Conservation (phyloP, 129 eudicot genomes). For the Dittrichia graveolens region DNA sequence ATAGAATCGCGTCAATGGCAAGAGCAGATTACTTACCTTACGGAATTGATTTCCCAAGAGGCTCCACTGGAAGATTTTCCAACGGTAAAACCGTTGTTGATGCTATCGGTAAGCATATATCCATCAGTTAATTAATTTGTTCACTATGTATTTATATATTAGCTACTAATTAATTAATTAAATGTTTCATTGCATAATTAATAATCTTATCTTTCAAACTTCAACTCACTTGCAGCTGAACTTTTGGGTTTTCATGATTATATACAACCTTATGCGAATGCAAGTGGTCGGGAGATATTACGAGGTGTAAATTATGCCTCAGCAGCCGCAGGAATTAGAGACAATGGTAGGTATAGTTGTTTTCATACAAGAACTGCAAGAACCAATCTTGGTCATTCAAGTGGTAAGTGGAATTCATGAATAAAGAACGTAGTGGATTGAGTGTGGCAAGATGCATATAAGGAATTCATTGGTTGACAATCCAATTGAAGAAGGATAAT, state of each 20-base stretch:
- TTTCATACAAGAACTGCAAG: too few species aligned
- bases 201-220: not conserved
- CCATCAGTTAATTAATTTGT: too few species aligned
- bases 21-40: conserved; percentile 69
- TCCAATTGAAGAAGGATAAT: too few species aligned
- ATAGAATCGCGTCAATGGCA: conserved; percentile 48
- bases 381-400: too few species aligned
- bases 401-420: too few species aligned
- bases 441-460: too few species aligned
- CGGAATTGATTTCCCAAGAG: conserved; percentile 61
- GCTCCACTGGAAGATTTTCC: conserved; percentile 62
- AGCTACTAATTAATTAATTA: too few species aligned
- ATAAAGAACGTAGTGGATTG: too few species aligned
- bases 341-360: too few species aligned
- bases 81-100: conserved; percentile 64
- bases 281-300: conserved; percentile 29
- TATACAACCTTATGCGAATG: conserved; percentile 31
- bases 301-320: conserved; percentile 42
- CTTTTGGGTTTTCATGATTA: conserved; percentile 36
- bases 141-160: too few species aligned
- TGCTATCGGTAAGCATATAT: conserved; percentile 45
- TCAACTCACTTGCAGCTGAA: conserved; percentile 27
- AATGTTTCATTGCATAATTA: too few species aligned
- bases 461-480: too few species aligned
- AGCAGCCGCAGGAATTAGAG: conserved; percentile 45